Evolutionary conservation across 345 rosid species (phyloP).

Genomic region (Gossypium stocksii): DNA sequence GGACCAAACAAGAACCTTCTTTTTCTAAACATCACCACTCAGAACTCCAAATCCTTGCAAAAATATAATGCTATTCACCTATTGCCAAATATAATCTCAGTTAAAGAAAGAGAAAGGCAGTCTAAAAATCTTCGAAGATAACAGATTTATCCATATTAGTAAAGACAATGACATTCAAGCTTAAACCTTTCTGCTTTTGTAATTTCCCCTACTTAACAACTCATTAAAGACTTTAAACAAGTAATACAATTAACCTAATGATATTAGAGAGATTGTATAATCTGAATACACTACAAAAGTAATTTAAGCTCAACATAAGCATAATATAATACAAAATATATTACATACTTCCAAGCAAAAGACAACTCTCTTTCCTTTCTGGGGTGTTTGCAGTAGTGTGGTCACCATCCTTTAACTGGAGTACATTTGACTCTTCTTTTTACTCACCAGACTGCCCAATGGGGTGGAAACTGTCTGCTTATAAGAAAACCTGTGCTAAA

Average conservation of each 20-base stretch:
- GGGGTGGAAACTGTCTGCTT: slow-evolving; percentile 8
- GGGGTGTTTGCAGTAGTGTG: slow-evolving; percentile 18
- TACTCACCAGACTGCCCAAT: slow-evolving; percentile 24
- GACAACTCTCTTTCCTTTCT: slow-evolving; percentile 15
- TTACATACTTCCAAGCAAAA: slow-evolving; percentile 1
- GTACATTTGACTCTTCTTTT: slow-evolving; percentile 50
- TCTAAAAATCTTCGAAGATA: not conserved
- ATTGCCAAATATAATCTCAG: not conserved
- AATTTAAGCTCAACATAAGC: not conserved
- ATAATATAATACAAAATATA: not conserved
- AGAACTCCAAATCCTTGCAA: slow-evolving; percentile 9
- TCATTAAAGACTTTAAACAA: not conserved
- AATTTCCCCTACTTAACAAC: not conserved
- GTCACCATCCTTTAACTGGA: slow-evolving; percentile 23
- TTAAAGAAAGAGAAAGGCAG: not conserved
- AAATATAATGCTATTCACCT: not conserved
- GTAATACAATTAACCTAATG: too few relatives aligned
- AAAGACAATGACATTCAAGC: slow-evolving; percentile 21
- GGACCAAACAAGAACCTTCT: slow-evolving; percentile 3
- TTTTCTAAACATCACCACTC: not conserved
- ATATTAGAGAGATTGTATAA: too few relatives aligned
- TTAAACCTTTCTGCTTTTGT: not conserved
- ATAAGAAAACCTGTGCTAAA: slow-evolving; percentile 5
- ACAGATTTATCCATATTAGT: slow-evolving; percentile 16
- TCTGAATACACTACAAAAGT: too few relatives aligned